Evolutionary conservation across 768 basidiomycete species (phyloP), one percentile per base, ranked within the genome.

Genomic region (Coprinopsis marcescibilis): DNA sequence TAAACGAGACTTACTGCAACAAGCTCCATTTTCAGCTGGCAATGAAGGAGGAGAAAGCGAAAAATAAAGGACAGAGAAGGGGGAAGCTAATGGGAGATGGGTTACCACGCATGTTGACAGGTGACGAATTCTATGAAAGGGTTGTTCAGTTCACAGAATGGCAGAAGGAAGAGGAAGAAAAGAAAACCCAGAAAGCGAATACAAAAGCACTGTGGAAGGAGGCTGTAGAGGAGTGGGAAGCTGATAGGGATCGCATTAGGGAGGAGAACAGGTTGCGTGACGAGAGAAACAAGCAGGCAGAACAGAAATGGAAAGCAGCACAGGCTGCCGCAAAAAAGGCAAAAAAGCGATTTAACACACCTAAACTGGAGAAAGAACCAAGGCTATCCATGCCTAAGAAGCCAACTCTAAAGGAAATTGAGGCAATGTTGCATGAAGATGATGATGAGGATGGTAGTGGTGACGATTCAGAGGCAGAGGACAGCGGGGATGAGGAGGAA

Each of bases 1-100:
- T 53, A 11, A 50, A 53, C 25, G 38, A 50, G n/a, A 40, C 35
- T n/a, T 47, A 53, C 43, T 53, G 52, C 34, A 26, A 34, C 43
- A 40, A 42, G 25, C 19, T 49, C 17, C 26, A 29, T 3, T 23
- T 21, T 10, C 49, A 51, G 40, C 33, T 54, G n/a, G 41, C 40
- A 26, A 5, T 10, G 13, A 42, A 54, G 41, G 46, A 54, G 34
- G 37, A 45, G 14, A 49, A n/a, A n/a, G 45, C 37, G 37, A 46
- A 37, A 20, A 48, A 48, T 20, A 26, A 30, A n/a, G n/a, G n/a
- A 43, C 23, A 8, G 17, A 37, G 21, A 38, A 46, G 25, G 23
- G 40, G 45, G 23, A 36, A 26, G 21, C 6, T 43, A 10, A 30
- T 45, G 20, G 38, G 37, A 23, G 52, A 49, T 50, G 52, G 52